Base-by-base conservation (phyloP, 768 basidiomycete species). In the Jaapia argillacea region DNA sequence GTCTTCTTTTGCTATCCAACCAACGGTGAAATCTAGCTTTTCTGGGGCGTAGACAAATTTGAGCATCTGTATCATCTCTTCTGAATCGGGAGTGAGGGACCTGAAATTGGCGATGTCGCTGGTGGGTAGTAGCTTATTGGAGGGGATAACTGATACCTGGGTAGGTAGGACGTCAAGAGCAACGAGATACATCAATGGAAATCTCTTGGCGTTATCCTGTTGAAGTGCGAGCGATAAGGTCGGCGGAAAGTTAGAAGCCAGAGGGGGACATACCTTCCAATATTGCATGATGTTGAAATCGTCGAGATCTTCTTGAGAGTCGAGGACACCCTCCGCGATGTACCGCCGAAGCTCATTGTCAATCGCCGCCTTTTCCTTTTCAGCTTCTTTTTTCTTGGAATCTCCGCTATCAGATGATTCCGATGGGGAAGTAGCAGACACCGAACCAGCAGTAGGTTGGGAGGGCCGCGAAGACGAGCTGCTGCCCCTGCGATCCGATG, bases 61-160 rank as follows among this genome's bases (percentile, higher is more conserved):
- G 43, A 55, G 52, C 5, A 55, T 42, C 36, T 56, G 55, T 13
- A 55, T 47, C 44, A 56, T 50, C 41, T 33, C 25, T 26, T 48
- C 28, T 37, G 47, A 52, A 24, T 21, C 16, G n/a, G 37, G 36
- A 22, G 24, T 20, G 36, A 23, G 28, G 5, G 41, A 35, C 5
- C 26, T 33, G 7, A 39, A n/a, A 4, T 40, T 6, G 46, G 27
- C 2, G 48, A 44, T 2, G 14, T 41, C 4, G 13, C 26, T 6
- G 41, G 40, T 42, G 39, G 12, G 48, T 54, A 25, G 48, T 45
- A 16, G 16, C 36, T 44, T 45, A 36, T 43, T 42, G 3, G 54
- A 57, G 10, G 51, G 52, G 36, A 57, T 52, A 7, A 57, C 47
- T 6, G 40, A 41, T 14, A 24, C 40, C 26, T 41, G 40, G 10